Conservation (phyloP, 2,329 filamentous ascomycete species). For the Ilyonectria mors-panacis region DNA sequence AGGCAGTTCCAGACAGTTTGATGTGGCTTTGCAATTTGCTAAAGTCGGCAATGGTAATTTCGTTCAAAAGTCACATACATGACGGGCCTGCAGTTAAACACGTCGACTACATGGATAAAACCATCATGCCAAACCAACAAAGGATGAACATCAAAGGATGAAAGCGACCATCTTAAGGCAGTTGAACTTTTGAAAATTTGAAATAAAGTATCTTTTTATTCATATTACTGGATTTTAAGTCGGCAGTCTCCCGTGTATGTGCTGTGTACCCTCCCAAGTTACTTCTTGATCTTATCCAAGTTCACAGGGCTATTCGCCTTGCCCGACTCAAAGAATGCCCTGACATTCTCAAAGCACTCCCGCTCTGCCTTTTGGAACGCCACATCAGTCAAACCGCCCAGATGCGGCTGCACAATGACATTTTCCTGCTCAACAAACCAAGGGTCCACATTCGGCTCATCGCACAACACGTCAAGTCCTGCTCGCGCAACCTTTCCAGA, state of each 20-base stretch:
- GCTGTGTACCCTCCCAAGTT: background rate
- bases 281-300: slow-evolving; percentile 24
- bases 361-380: slow-evolving; percentile 58
- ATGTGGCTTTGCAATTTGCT: too few species aligned
- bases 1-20: too few species aligned
- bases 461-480: slow-evolving; percentile 61
- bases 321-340: slow-evolving; percentile 41
- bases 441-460: slow-evolving; percentile 55
- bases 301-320: slow-evolving; percentile 41
- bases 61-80: too few species aligned
- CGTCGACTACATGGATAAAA: too few species aligned
- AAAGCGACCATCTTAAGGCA: too few species aligned
- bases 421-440: slow-evolving; percentile 40
- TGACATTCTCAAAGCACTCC: slow-evolving; percentile 54
- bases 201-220: background rate
- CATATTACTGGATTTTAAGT: background rate
- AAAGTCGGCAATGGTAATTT: too few species aligned
- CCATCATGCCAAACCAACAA: too few species aligned
- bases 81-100: too few species aligned
- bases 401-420: slow-evolving; percentile 59
- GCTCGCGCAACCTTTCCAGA: slow-evolving; percentile 60
- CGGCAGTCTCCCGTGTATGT: background rate
- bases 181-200: too few species aligned
- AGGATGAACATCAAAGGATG: too few species aligned
- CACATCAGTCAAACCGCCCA: slow-evolving; percentile 59